These are phyloP conservation scores for Cercophora newfieldiana DNA, from an alignment of 495 filamentous ascomycete species.

Conservation along the genomic window DNA sequence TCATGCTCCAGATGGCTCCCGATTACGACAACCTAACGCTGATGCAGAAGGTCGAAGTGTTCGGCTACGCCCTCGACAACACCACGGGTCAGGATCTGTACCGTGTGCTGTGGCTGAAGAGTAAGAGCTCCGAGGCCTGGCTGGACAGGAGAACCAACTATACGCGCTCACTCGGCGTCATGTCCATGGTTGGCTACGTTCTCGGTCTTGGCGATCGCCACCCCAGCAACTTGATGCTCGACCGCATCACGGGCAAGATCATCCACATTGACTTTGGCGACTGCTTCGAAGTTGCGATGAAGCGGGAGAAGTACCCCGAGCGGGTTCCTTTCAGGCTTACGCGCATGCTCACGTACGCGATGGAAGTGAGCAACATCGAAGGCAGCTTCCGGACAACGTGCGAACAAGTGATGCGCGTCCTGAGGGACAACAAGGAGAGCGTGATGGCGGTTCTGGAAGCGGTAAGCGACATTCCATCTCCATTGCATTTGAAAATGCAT, in stretches of 20 bases:
- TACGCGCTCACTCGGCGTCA: slow-evolving; percentile 93
- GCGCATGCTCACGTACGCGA: slow-evolving; percentile 97
- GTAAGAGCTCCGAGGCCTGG: slow-evolving; percentile 96
- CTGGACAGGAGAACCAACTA: slow-evolving; percentile 96
- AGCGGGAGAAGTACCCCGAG: slow-evolving; percentile 98
- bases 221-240: slow-evolving; percentile 95
- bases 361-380: slow-evolving; percentile 99
- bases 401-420: slow-evolving; percentile 96
- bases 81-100: slow-evolving; percentile 98
- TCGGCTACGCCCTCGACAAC: slow-evolving; percentile 97
- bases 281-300: slow-evolving; percentile 99
- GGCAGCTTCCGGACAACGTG: slow-evolving; percentile 96
- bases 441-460: slow-evolving; percentile 98
- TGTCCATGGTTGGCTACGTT: slow-evolving; percentile 99
- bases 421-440: slow-evolving; percentile 95
- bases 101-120: slow-evolving; percentile 96
- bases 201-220: slow-evolving; percentile 95
- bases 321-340: slow-evolving; percentile 96
- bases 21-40: slow-evolving; percentile 97
- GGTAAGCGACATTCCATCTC: slow-evolving; percentile 58
- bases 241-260: slow-evolving; percentile 91
- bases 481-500: too few species aligned
- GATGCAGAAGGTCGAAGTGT: slow-evolving; percentile 99
- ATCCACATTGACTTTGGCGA: slow-evolving; percentile 99
- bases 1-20: slow-evolving; percentile 99